phyloP scores from a whole-genome alignment of 1,139 yeast species.

The Arxiozyma heterogenica region DNA sequence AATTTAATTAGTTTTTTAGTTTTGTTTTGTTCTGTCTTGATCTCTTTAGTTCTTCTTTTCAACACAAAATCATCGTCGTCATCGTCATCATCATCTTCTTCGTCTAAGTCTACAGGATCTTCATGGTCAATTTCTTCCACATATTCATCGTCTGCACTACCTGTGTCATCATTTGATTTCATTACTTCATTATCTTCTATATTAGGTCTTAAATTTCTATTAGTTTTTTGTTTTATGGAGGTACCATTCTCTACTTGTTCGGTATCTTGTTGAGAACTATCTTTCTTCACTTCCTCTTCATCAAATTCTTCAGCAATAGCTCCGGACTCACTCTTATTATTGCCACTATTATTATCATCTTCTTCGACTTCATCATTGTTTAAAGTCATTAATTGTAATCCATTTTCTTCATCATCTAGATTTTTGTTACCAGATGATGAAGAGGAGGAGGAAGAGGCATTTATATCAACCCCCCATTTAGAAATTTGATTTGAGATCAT shows the following conservation, averaged over 20 bases:
- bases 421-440: constrained; percentile 31
- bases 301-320: constrained; percentile 28
- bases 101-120: constrained; percentile 29
- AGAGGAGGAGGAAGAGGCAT: constrained; percentile 34
- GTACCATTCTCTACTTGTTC: constrained; percentile 36
- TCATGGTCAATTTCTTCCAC: constrained; percentile 17
- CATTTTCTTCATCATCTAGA: constrained; percentile 40
- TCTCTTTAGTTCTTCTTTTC: constrained; percentile 18
- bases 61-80: constrained; percentile 28
- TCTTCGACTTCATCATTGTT: constrained; percentile 28
- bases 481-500: constrained; percentile 62
- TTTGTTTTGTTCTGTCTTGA: constrained; percentile 26
- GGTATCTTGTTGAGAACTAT: neutral
- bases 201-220: constrained; percentile 7
- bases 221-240: constrained; percentile 35
- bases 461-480: constrained; percentile 74
- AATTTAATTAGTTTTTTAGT: constrained; percentile 35
- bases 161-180: constrained; percentile 18
- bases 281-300: constrained; percentile 12
- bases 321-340: constrained; percentile 19
- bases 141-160: constrained; percentile 13
- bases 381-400: constrained; percentile 28
- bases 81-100: constrained; percentile 31
- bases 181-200: constrained; percentile 39
- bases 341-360: constrained; percentile 2